Base-by-base conservation (phyloP, 345 rosid species). In the Brassica incana region DNA sequence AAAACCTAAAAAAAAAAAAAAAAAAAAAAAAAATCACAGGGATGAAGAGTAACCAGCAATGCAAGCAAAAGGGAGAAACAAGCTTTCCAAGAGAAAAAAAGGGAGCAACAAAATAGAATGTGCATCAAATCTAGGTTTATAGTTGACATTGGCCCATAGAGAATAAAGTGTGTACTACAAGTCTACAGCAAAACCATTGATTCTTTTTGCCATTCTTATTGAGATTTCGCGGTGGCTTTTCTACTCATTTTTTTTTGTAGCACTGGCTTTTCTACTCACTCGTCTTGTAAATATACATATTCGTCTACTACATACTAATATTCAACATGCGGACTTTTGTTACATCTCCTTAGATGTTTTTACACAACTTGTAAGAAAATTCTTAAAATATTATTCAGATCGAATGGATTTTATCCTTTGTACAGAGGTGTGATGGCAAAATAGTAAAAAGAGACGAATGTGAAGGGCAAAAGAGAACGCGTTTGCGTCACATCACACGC, bases 381-480 rank as follows among this genome's bases (percentile, higher is more conserved):
- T 48, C 16, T 48, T 48, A 9, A 48, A 12, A 48, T 11, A 48
- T 48, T 14, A 4, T 23, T 9, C 30, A 59, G 64, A 60, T 25
- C 33, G 32, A 29, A 60, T 3, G 8, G 8, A 29, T 29, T 10
- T 33, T 27, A 45, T 65, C 15, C 25, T 5, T n/a, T 58, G 74
- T 76, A 76, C 74, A 48, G 67, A 16, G 48, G 25, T 66, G 12
- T 25, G 45, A 76, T 27, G 67, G 67, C 62, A 32, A 18, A 48
- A 64, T 40, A 2, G 77, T 65, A 65, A 59, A 30, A 23, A 8
- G 15, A 48, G 11, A 11, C 15, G 48, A 71, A 32, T 18, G 65
- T 12, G 45, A 35, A 30, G 75, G 66, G 52, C 75, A 58, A 58
- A 71, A 70, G 7, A 43, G 68, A 79, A 73, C 78, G 78, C 82